These are phyloP conservation scores for Trichoderma sp. DNA, from an alignment of 2,329 filamentous ascomycete species.

Conservation along the genomic window DNA sequence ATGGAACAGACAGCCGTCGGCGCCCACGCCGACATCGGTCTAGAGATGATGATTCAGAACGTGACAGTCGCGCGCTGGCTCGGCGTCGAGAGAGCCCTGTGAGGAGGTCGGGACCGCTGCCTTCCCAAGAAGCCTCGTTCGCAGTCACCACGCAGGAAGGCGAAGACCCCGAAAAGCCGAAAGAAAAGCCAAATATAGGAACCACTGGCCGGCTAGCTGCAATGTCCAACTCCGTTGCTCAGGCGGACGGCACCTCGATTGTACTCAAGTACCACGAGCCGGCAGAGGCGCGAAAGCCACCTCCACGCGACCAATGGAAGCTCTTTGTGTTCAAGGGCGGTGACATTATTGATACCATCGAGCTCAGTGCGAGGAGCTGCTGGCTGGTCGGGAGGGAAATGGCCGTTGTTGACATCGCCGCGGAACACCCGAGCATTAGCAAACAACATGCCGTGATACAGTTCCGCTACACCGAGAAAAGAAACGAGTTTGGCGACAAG, in stretches of 20 bases:
- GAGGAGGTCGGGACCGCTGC: conserved; percentile 49
- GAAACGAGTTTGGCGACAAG: conserved; percentile 83
- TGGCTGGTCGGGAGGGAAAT: conserved; percentile 86
- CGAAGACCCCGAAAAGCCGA: conserved; percentile 53
- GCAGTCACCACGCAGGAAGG: conserved; percentile 50
- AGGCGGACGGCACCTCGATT: conserved; percentile 70
- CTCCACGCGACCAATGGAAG: conserved; percentile 76
- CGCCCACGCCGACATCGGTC: conserved; percentile 23
- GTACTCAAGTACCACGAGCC: conserved; percentile 96
- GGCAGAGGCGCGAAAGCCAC: conserved; percentile 83
- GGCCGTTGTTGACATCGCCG: conserved; percentile 74
- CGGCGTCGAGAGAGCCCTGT: conserved; percentile 27
- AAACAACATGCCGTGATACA: conserved; percentile 96
- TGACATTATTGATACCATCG: conserved; percentile 77
- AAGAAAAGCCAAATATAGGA: conserved; percentile 85
- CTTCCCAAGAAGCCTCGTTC: conserved; percentile 60
- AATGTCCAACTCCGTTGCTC: conserved; percentile 74
- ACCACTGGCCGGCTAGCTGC: conserved; percentile 80
- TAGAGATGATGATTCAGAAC: conserved; percentile 25
- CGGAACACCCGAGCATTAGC: conserved; percentile 89
- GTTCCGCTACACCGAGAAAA: conserved; percentile 80
- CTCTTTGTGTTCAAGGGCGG: conserved; percentile 88
- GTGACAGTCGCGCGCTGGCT: conserved; percentile 19
- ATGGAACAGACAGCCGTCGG: conserved; percentile 30
- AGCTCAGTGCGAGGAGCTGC: conserved; percentile 73